Conservation (phyloP, 768 basidiomycete genomes). For the Podaxis carcinomalis region DNA sequence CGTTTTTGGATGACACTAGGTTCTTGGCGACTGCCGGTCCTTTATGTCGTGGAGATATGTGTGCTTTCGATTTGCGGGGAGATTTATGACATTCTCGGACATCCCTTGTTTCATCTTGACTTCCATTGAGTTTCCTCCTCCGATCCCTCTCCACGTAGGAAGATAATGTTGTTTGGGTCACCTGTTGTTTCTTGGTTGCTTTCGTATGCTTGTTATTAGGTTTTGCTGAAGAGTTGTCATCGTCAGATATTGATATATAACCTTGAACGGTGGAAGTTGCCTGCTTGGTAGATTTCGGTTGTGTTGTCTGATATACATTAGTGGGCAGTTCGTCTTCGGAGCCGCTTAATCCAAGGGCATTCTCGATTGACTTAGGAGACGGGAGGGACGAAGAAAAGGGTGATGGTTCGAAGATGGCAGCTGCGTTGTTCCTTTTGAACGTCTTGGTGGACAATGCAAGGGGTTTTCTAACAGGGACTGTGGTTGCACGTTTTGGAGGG, state of each 20-base stretch:
- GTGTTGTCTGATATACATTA: background rate
- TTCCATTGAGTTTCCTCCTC: background rate
- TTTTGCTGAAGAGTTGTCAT: background rate
- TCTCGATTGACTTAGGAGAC: background rate
- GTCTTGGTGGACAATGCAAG: background rate
- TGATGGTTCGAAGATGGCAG: background rate
- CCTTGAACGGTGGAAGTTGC: background rate
- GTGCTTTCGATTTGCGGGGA: constrained; percentile 12
- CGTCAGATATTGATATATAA: constrained; percentile 8
- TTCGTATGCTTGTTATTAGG: background rate
- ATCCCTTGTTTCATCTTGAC: background rate
- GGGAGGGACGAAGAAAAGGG: background rate
- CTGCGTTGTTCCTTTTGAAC: background rate
- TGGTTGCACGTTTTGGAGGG: background rate
- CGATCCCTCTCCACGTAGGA: background rate
- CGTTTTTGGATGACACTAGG: background rate
- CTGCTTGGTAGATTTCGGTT: background rate
- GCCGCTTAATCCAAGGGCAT: background rate
- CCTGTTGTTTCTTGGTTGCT: background rate
- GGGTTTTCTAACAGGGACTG: background rate
- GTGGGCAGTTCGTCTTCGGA: constrained; percentile 5
- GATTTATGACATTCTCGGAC: constrained; percentile 7
- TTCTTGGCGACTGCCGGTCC: background rate
- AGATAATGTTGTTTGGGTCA: background rate
- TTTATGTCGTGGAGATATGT: constrained; percentile 8